These are phyloP conservation scores for Cladosporium sp. DNA, from an alignment of 2,329 filamentous ascomycete species.

Conservation along the genomic window DNA sequence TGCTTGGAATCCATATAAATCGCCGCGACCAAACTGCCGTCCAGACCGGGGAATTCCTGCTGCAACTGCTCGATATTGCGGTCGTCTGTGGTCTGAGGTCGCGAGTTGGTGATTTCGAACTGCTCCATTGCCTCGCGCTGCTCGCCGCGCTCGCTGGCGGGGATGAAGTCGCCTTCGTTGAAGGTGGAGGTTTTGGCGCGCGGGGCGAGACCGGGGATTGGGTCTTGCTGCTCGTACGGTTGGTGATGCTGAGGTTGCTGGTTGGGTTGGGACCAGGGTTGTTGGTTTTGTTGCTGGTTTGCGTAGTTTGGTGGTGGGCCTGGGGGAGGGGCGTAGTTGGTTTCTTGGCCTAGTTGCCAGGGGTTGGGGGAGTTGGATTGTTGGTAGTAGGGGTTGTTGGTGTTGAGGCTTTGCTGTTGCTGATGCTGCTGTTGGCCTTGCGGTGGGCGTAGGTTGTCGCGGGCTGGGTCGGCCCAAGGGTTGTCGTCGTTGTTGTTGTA, in stretches of 20 bases:
- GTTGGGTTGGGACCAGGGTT: slow-evolving; percentile 8
- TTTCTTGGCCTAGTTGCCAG: slow-evolving; percentile 13
- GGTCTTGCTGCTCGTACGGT: neutral
- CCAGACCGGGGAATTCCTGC: slow-evolving; percentile 41
- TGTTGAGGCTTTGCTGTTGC: neutral
- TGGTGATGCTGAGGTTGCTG: slow-evolving; percentile 8
- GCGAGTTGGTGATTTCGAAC: slow-evolving; percentile 38
- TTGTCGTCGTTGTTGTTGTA: slow-evolving; percentile 11
- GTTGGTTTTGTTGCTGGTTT: neutral
- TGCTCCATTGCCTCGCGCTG: slow-evolving; percentile 38
- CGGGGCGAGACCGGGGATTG: neutral
- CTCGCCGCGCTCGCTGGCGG: slow-evolving; percentile 33
- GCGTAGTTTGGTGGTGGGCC: slow-evolving; percentile 13
- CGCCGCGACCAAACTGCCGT: slow-evolving; percentile 42
- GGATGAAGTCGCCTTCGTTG: slow-evolving; percentile 35
- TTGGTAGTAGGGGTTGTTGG: slow-evolving; percentile 14
- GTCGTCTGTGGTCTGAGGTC: slow-evolving; percentile 35
- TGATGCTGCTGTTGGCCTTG: neutral
- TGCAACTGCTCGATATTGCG: slow-evolving; percentile 38
- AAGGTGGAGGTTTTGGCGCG: slow-evolving; percentile 19
- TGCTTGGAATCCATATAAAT: slow-evolving; percentile 40
- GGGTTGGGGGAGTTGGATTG: slow-evolving; percentile 13
- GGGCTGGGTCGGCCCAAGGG: slow-evolving; percentile 12
- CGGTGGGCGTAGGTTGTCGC: slow-evolving; percentile 8
- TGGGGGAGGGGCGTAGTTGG: slow-evolving; percentile 12